Conservation (phyloP, 192 early-diverging fungal genomes). For the Dimargaris verticillata region DNA sequence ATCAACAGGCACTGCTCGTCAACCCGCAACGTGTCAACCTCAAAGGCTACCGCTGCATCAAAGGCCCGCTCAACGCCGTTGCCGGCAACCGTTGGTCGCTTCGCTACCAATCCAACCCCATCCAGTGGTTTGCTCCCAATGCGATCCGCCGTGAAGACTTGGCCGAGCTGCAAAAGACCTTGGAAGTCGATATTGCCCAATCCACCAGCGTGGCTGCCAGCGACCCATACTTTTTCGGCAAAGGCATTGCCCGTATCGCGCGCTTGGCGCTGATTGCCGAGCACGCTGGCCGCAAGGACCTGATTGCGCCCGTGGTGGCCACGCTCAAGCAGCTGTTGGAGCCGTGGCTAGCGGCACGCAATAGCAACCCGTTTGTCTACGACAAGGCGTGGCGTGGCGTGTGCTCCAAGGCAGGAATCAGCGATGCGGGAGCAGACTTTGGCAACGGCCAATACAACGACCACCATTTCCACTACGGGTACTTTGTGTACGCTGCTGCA, state of each 20-base stretch:
- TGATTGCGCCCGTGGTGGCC: slow-evolving; percentile 9
- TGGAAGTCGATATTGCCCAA: slow-evolving; percentile 19
- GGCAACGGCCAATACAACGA: slow-evolving; percentile 41
- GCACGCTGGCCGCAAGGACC: slow-evolving; percentile 19
- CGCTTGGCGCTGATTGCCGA: slow-evolving; percentile 31
- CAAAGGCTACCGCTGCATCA: slow-evolving; percentile 26
- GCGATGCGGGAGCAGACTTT: slow-evolving; percentile 22
- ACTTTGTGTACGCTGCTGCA: slow-evolving; percentile 34
- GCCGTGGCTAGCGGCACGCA: slow-evolving; percentile 22
- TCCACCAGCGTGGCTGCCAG: slow-evolving; percentile 15
- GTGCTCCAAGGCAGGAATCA: slow-evolving; percentile 19
- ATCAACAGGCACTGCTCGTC: slow-evolving; percentile 24
- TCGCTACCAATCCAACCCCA: slow-evolving; percentile 19
- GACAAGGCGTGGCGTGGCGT: slow-evolving; percentile 33
- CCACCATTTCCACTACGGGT: slow-evolving; percentile 45
- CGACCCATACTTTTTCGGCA: slow-evolving; percentile 38
- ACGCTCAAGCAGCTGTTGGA: slow-evolving; percentile 13
- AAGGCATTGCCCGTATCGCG: slow-evolving; percentile 27
- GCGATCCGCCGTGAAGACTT: slow-evolving; percentile 15
- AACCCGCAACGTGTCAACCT: slow-evolving; percentile 12
- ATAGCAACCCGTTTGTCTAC: slow-evolving; percentile 26
- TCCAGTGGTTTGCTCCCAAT: slow-evolving; percentile 19
- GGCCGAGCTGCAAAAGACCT: slow-evolving; percentile 17
- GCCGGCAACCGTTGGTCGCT: slow-evolving; percentile 28
- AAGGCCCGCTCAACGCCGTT: slow-evolving; percentile 31